Percentiles rank a stretch among this genome's conserved stretches.
phyloP scores from a whole-genome alignment of 1,284 basidiomycete genomes.

The Pulveroboletus sp. region DNA sequence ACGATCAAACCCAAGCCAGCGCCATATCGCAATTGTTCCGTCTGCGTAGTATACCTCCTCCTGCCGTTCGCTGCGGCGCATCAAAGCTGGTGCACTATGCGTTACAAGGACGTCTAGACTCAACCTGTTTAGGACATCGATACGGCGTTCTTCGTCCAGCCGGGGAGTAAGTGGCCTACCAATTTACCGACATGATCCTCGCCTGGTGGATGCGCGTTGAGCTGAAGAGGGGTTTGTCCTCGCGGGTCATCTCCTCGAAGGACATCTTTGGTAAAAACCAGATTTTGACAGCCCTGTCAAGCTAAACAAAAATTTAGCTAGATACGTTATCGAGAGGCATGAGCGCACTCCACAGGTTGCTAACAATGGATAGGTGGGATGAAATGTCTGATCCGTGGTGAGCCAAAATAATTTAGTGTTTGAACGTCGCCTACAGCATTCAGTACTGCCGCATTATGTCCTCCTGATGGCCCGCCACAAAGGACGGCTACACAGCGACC shows the following conservation, averaged over 20 bases:
- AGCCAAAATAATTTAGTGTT: slow-evolving; percentile 5
- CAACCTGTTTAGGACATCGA: slow-evolving; percentile 46
- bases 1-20: slow-evolving; percentile 63
- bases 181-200: slow-evolving; percentile 61
- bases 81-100: slow-evolving; percentile 58
- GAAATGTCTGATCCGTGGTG: slow-evolving; percentile 54
- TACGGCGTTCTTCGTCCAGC: not conserved
- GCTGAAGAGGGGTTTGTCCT: slow-evolving; percentile 75
- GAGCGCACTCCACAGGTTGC: slow-evolving; percentile 70
- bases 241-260: slow-evolving; percentile 46
- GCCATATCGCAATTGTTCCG: slow-evolving; percentile 62
- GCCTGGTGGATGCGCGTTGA: slow-evolving; percentile 63
- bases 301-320: slow-evolving; percentile 40
- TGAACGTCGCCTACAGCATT: slow-evolving; percentile 50
- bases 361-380: slow-evolving; percentile 58
- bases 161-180: slow-evolving; percentile 41
- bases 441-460: slow-evolving; percentile 66
- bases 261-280: slow-evolving; percentile 52
- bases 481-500: slow-evolving; percentile 67
- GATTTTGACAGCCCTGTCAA: slow-evolving; percentile 72
- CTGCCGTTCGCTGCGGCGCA: slow-evolving; percentile 42
- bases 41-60: slow-evolving; percentile 42
- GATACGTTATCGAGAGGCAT: not conserved
- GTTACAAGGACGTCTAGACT: slow-evolving; percentile 58
- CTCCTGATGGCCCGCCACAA: slow-evolving; percentile 68